Base-by-base conservation (phyloP, 805 yeast species). In the Candida cerambycidarum region DNA sequence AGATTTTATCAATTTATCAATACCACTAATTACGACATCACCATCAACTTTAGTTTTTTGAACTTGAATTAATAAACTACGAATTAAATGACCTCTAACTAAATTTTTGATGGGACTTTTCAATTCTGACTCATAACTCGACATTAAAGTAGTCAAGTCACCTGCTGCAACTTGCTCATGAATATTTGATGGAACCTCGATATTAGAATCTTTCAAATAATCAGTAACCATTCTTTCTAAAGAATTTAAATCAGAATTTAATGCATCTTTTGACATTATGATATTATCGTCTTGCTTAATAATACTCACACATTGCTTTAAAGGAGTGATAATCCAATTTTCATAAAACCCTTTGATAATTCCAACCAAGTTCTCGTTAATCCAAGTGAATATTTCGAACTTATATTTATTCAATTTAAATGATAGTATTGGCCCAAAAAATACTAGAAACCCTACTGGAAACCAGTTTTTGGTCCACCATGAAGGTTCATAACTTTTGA, bases 31-130 rank as follows among this genome's bases (percentile, higher is more conserved):
- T 0, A 97, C 98, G 4, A 89, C 69, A 28, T 86, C 89, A 7
- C 96, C 96, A 60, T 92, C 99, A 5, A 93, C 97, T 63, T 92
- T 92, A 10, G 96, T 84, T 64, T 93, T 92, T 61, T 92, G 99
- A n/a, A 93, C 71, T 62, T 93, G 98, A 48, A 92, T 90, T 55
- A 93, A 66, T 35, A 93, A 61, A 12, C 90, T 81, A 42, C 96
- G 74, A 7, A 89, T 62, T 50, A 92, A 73, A 43, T 82, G 79
- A 3, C 98, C 99, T 11, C 65, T 63, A 2, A 89, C 44, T 2
- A 82, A 52, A 28, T 83, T 80, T 42, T 69, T 73, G 36, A 89
- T 56, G 0, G 98, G 98, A 5, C 70, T 59, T 44, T 80, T 77
- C 44, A 93, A 67, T 51, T 89, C 92, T 18, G 65, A 54, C 56